Evolutionary conservation across 208 protist species (phyloP).

Genomic region (Acanthamoeba divionensis): DNA sequence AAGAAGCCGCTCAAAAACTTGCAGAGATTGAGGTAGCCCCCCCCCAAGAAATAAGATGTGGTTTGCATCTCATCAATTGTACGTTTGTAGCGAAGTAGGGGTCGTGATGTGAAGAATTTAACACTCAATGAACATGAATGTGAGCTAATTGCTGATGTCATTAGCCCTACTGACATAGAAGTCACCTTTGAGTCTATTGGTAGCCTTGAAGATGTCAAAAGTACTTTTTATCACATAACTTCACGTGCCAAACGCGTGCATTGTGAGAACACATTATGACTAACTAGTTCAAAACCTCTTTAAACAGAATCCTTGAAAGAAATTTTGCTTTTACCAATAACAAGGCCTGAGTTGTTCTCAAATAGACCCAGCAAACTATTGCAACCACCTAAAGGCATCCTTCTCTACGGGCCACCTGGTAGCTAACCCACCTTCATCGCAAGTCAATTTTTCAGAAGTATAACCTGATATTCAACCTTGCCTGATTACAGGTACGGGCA

Average conservation of each 20-base stretch:
- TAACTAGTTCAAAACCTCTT: not conserved
- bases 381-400: constrained; percentile 30
- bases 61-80: no score
- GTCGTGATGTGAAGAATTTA: not conserved
- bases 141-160: not conserved
- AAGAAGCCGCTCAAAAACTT: no score
- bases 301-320: not conserved
- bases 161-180: not conserved
- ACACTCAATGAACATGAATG: not conserved
- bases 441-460: not conserved
- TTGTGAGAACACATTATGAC: not conserved
- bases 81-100: no score
- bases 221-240: not conserved
- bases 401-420: constrained; percentile 30
- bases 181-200: constrained; percentile 18
- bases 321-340: constrained; percentile 18
- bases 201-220: not conserved
- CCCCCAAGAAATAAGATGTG: no score
- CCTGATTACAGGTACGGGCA: not conserved
- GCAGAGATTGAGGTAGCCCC: no score
- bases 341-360: not conserved
- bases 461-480: not conserved
- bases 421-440: not conserved
- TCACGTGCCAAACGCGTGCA: not conserved
- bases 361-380: not conserved